A percentile compares a stretch with the other conserved stretches of the same genome.
Evolutionary conservation across 352 stramenopile species (phyloP).

Genomic region (Phytophthora kernoviae): DNA sequence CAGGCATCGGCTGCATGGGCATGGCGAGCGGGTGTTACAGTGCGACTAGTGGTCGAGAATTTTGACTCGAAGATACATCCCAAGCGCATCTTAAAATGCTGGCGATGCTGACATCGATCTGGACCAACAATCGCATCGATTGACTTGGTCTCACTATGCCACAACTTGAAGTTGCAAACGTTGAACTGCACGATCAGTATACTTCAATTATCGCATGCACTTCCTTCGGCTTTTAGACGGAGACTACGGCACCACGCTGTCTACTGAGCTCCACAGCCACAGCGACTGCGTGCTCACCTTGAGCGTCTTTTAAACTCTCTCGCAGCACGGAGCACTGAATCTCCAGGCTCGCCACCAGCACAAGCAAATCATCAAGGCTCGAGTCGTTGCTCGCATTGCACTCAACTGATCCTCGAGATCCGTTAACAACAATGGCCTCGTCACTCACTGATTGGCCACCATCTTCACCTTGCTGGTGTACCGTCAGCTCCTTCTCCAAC

Average conservation of each 20-base stretch:
- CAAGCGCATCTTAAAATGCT: too few relatives aligned
- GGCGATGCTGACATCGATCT: too few relatives aligned
- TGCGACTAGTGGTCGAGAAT: too few relatives aligned
- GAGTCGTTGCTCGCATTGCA: constrained; percentile 27
- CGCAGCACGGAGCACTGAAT: constrained; percentile 70
- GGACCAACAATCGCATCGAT: too few relatives aligned
- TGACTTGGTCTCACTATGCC: constrained; percentile 7
- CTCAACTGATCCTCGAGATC: constrained; percentile 13
- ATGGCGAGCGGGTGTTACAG: too few relatives aligned
- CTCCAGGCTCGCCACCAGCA: constrained; percentile 71
- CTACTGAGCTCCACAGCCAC: constrained; percentile 34
- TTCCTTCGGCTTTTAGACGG: constrained; percentile 20
- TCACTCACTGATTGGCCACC: constrained; percentile 10
- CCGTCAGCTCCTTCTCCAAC: constrained; percentile 43
- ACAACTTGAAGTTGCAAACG: constrained; percentile 4
- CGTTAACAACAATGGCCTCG: constrained; percentile 9
- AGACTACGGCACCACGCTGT: constrained; percentile 39
- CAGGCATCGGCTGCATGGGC: too few relatives aligned
- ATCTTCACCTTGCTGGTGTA: constrained; percentile 4
- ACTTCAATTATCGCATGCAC: background rate
- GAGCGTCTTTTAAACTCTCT: constrained; percentile 45
- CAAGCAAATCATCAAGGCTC: constrained; percentile 55
- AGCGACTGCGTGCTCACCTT: constrained; percentile 47
- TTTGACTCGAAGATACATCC: too few relatives aligned
- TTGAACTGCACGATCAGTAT: background rate